These are phyloP conservation scores for Phytophthora syringae DNA, from an alignment of 352 stramenopile species.

Conservation along the genomic window DNA sequence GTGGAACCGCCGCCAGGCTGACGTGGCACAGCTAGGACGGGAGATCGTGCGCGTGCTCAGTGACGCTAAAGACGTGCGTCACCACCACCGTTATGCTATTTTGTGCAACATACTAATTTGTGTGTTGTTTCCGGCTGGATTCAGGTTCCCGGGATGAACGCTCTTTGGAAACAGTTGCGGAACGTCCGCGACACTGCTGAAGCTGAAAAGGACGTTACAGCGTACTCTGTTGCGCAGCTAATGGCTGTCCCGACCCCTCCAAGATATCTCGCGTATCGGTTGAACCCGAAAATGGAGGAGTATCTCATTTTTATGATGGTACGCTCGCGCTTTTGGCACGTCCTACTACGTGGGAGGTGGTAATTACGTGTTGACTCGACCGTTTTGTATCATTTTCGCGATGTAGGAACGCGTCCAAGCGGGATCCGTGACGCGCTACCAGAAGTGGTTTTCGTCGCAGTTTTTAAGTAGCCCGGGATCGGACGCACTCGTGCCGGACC, in stretches of 20 bases:
- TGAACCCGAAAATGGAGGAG: conserved; percentile 89
- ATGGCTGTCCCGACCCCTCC: conserved; percentile 77
- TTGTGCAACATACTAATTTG: neutral
- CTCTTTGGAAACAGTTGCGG: conserved; percentile 82
- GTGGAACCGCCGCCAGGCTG: conserved; percentile 71
- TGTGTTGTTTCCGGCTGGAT: neutral
- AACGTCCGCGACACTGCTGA: conserved; percentile 58
- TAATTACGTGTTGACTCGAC: neutral
- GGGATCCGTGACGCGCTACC: conserved; percentile 78
- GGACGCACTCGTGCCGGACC: conserved; percentile 78
- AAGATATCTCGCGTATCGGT: conserved; percentile 79
- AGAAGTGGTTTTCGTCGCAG: conserved; percentile 88
- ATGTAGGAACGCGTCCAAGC: conserved; percentile 77
- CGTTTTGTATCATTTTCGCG: neutral
- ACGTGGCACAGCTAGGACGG: conserved; percentile 73
- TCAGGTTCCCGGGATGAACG: conserved; percentile 80
- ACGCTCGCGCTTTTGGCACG: conserved; percentile 9
- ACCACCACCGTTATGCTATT: too few relatives aligned
- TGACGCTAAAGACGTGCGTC: conserved; percentile 79
- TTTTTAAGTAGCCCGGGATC: conserved; percentile 74
- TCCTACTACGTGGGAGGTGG: neutral
- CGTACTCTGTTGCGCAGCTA: conserved; percentile 73
- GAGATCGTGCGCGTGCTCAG: conserved; percentile 84
- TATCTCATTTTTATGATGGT: conserved; percentile 90
- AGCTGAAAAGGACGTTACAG: conserved; percentile 53